These are phyloP conservation scores for Colletotrichum gigasporum DNA, from an alignment of 2,329 filamentous ascomycete species.

Conservation along the genomic window DNA sequence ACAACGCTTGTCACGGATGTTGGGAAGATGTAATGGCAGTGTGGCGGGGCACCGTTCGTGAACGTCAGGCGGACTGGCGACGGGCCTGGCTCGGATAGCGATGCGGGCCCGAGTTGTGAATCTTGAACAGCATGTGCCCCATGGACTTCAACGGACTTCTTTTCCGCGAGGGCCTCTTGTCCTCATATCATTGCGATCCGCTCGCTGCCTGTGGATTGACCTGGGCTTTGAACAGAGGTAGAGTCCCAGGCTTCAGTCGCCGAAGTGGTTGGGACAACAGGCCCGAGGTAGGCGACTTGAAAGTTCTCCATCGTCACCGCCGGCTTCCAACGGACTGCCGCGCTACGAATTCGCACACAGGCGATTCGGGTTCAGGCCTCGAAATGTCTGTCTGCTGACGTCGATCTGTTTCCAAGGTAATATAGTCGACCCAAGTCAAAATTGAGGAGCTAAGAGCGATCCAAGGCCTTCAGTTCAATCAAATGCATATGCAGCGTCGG, in stretches of 20 bases:
- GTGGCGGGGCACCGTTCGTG: background rate
- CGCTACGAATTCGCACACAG: too few relatives aligned
- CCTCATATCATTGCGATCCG: too few relatives aligned
- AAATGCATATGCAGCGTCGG: too few relatives aligned
- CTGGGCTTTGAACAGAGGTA: background rate
- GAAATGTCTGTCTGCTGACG: too few relatives aligned
- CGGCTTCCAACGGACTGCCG: background rate
- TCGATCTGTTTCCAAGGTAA: too few relatives aligned
- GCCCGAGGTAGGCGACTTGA: background rate
- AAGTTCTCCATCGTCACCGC: background rate
- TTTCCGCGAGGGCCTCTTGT: background rate
- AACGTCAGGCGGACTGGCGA: background rate
- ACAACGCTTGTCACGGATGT: background rate
- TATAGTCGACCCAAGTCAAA: too few relatives aligned
- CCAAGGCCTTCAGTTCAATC: too few relatives aligned
- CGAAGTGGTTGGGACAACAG: background rate
- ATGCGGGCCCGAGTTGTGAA: background rate
- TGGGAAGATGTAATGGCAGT: background rate
- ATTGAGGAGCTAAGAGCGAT: too few relatives aligned
- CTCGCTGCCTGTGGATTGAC: background rate
- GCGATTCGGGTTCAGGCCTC: too few relatives aligned
- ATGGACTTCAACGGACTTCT: background rate
- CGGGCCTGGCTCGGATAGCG: background rate
- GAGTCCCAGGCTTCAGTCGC: background rate
- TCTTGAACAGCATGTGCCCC: background rate